Evolutionary conservation across 1,284 basidiomycete genomes (phyloP).

Genomic region (Naganishia cerealis): DNA sequence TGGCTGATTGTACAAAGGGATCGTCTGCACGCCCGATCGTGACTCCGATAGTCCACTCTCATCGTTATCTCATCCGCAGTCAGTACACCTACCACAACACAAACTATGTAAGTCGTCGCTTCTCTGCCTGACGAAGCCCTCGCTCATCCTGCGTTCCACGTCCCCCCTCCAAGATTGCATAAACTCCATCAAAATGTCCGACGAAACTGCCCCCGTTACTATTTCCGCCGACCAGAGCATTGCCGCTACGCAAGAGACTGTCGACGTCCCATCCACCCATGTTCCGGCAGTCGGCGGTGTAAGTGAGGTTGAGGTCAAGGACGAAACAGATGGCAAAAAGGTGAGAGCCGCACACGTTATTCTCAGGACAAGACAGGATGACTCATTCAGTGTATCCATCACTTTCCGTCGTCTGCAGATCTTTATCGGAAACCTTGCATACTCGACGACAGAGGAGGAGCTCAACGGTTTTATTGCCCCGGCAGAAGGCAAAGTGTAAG

Average conservation of each 20-base stretch:
- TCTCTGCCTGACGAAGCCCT: neutral
- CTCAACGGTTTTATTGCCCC: slow-evolving; percentile 45
- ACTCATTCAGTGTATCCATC: neutral
- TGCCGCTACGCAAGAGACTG: slow-evolving; percentile 14
- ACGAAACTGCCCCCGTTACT: slow-evolving; percentile 26
- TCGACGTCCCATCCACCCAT: slow-evolving; percentile 30
- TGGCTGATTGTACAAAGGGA: slow-evolving; percentile 9
- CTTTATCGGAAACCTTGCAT: slow-evolving; percentile 53
- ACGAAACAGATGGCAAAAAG: slow-evolving; percentile 25
- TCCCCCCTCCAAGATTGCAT: neutral
- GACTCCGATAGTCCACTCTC: neutral
- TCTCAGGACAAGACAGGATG: neutral
- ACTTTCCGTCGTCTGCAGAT: slow-evolving; percentile 40
- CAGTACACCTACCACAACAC: neutral
- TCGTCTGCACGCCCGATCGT: neutral
- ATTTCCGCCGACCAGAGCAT: slow-evolving; percentile 29
- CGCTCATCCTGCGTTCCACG: neutral
- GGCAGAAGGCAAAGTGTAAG: slow-evolving; percentile 50
- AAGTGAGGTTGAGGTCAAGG: slow-evolving; percentile 18
- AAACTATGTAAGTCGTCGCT: neutral
- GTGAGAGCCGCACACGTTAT: slow-evolving; percentile 16
- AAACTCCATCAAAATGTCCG: slow-evolving; percentile 20
- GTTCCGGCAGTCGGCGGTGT: slow-evolving; percentile 25
- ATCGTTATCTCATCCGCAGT: neutral
- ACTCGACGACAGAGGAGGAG: slow-evolving; percentile 49